Base-by-base conservation (phyloP, 2,329 filamentous ascomycete genomes). In the Fusarium incarnatum region DNA sequence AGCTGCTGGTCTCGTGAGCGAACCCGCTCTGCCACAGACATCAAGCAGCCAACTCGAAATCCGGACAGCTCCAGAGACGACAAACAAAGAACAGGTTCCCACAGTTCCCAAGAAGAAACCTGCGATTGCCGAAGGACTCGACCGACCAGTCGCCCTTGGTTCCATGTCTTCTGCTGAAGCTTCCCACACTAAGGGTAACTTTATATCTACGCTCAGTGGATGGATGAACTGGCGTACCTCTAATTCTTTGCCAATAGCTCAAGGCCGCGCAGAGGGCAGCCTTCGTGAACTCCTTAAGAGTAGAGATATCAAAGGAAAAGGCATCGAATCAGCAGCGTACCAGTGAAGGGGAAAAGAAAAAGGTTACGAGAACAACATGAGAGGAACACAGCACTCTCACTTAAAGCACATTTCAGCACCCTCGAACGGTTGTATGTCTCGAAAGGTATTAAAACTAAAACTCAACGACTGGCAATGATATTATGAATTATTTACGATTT, bases 11-110 rank as follows among this genome's bases (percentile, higher is more conserved):
- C 79, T 90, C 13, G 78, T 88, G 9, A 84, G 88, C 70, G 83
- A 86, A 55, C 88, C 85, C 6, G 86, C 87, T n/a, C 75, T 83
- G 20, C 87, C 88, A 3, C 85, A 87, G 68, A 88, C 86, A 3
- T 89, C 87, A 0, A 84, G 78, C 28, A 86, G 80, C 56, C 82
- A 86, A 55, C 78, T 87, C 2, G 81, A 85, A 59, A 84, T 85
- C 18, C 81, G 83, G 64, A 78, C 81, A 11, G 74, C 77, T 9
- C 72, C 77, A 10, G 76, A 77, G 30, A 73, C 75, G 10, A 66
- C 66, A 3, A 67, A 54, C 13, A 75, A 73, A 63, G 77, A 72
- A 28, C 76, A 53, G 48, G 53, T 47, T 40, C 62, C 60, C 30
- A 56, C 11, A n/a, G 67, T 55, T 13, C 48, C 65, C 7, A 71